Base-by-base conservation (phyloP, 768 basidiomycete species). In the Mycena maculata region DNA sequence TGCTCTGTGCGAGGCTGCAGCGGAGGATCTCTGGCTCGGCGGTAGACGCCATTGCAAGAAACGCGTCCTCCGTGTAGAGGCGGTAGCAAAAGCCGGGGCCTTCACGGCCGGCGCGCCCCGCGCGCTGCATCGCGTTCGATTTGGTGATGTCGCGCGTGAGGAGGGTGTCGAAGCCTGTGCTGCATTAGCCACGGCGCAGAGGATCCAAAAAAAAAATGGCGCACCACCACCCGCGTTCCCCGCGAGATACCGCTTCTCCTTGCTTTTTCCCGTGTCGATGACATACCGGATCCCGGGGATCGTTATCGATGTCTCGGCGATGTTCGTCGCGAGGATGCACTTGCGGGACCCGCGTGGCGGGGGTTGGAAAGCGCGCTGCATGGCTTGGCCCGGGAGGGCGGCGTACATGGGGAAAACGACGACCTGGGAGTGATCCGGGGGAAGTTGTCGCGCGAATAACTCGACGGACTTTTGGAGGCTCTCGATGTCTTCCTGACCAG, bases 401-500 rank as follows among this genome's bases (percentile, higher is more conserved):
- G 96, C 94, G 75, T 92, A 98, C 82, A 99, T 91, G 0, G 94
- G 88, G 67, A 90, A 90, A 67, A 92, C 82, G 27, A 88, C 74
- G 25, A 99, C 88, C 90, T 95, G 74, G 4, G 59, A 30, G 33
- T 67, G 38, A 67, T 86, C 85, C 36, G 80, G 75, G 1, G 93
- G 94, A 27, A 97, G 83, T 72, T 89, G 87, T 60, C 86, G 87
- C 36, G 90, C 87, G 73, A 90, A 89, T 30, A 88, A 73, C 67
- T 86, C 80, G 68, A 99, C 89, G 1, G 92, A 89, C 60, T 90
- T 89, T 70, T 91, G 86, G 11, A 99, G 82, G 71, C 85, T 89
- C 76, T 99, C 97, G 66, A 99, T 99, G 71, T 99, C 97, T 73
- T 99, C 98, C 75, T 98, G 96, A 8, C 97, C 95, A 70, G 96